Evolutionary conservation across 2,329 filamentous ascomycete genomes (phyloP), one percentile per base, ranked within the genome.

Genomic region (Penicillium italicum): DNA sequence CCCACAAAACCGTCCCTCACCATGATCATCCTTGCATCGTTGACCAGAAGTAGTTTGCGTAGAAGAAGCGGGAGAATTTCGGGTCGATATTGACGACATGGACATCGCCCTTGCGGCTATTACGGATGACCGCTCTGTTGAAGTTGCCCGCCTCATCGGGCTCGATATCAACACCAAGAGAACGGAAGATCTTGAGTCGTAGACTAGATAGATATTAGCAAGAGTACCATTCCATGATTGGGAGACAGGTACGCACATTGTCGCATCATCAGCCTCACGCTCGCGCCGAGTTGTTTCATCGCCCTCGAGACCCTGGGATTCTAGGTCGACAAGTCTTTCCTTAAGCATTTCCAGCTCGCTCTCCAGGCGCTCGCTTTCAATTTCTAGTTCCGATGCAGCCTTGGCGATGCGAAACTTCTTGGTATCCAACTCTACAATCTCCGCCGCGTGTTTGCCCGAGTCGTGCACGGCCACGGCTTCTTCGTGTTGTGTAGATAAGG

Each of bases 361-460:
- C 54, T 89, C 86, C 43, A 97, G 78, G n/a, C 93, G 82, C 79
- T 97, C 93, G n/a, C 89, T 89, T 76, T 99, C 94, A 69, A 93
- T 91, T 77, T 97, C 92, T 7, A 94, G 80, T 71, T 97, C 93
- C 1, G 85, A 88, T 0, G 90, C 91, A 16, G 89, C 85, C 75
- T 97, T 97, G n/a, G 93, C 93, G 55, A 91, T 87, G 64, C 91
- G 87, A 76, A 97, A 97, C 71, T 97, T 97, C 65, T 92, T 86
- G 1, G 91, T 96, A 75, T 97, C 93, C 58, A 97, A 86, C 38
- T 88, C 84, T 20, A 94, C 82, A 60, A 97, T 96, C 69, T 90
- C 85, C 34, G 85, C 86, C 6, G 92, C 91, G 76, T 97, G 93
- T 57, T 85, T 85, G 6, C 87, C 82, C 0, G 89, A 84, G 61